These are phyloP conservation scores for Pleurostoma richardsiae DNA, from an alignment of 2,329 filamentous ascomycete genomes.

Conservation along the genomic window DNA sequence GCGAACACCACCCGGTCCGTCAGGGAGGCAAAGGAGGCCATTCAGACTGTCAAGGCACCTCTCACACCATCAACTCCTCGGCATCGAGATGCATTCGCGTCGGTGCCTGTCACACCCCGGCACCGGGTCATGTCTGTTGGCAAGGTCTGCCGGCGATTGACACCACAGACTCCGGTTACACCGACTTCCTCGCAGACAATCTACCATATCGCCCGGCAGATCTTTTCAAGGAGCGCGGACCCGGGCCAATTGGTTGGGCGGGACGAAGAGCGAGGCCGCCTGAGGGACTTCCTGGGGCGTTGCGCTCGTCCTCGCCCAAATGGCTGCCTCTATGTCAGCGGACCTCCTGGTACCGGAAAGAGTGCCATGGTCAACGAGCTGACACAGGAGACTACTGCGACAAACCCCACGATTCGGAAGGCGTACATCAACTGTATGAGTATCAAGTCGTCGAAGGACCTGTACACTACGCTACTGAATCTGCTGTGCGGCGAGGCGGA, in stretches of 20 bases:
- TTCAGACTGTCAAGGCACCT: slow-evolving; percentile 33
- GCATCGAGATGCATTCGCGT: slow-evolving; percentile 72
- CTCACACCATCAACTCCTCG: slow-evolving; percentile 70
- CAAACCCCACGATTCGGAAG: slow-evolving; percentile 51
- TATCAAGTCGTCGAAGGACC: slow-evolving; percentile 79
- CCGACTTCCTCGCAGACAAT: slow-evolving; percentile 67
- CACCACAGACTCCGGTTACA: slow-evolving; percentile 69
- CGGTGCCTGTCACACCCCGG: slow-evolving; percentile 71
- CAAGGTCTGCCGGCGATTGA: slow-evolving; percentile 71
- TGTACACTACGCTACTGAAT: slow-evolving; percentile 75
- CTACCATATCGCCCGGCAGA: slow-evolving; percentile 80
- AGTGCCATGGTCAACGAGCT: slow-evolving; percentile 88
- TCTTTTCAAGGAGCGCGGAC: slow-evolving; percentile 76
- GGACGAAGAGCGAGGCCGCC: slow-evolving; percentile 60
- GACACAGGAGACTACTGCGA: slow-evolving; percentile 51
- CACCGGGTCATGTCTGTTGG: slow-evolving; percentile 76
- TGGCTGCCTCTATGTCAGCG: slow-evolving; percentile 91
- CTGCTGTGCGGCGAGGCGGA: slow-evolving; percentile 58
- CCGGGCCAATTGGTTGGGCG: slow-evolving; percentile 74
- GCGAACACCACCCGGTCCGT: not conserved
- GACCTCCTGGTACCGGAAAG: slow-evolving; percentile 93
- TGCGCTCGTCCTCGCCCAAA: slow-evolving; percentile 56
- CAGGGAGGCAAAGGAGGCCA: slow-evolving; percentile 9
- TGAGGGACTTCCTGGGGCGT: slow-evolving; percentile 64
- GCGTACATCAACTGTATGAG: slow-evolving; percentile 97